Evolutionary conservation across 441 rosid species (phyloP).

Genomic region (Croton laevigatus): DNA sequence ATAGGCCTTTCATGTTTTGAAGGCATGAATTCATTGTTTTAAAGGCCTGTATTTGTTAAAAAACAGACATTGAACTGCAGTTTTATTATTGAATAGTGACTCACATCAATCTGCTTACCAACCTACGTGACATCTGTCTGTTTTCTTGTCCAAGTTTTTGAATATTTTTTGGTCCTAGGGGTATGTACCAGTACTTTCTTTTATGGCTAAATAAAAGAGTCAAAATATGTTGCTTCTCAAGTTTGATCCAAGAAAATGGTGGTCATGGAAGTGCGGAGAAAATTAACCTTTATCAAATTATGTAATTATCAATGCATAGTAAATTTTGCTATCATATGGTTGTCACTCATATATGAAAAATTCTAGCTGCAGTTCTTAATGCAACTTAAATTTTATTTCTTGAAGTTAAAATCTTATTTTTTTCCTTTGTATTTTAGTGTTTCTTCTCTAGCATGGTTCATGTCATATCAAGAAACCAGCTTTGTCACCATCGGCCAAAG

Average conservation of each 20-base stretch:
- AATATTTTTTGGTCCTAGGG: neutral
- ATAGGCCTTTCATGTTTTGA: neutral
- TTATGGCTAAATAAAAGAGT: neutral
- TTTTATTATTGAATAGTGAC: neutral
- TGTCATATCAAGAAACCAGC: conserved; percentile 98
- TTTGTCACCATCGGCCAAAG: conserved; percentile 98
- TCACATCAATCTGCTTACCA: neutral
- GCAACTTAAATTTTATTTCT: neutral
- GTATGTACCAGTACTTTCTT: neutral
- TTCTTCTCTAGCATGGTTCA: conserved; percentile 99
- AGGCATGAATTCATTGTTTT: neutral
- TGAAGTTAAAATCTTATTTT: conserved; percentile 14
- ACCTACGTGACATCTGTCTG: neutral
- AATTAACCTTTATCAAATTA: neutral
- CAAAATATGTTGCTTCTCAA: neutral
- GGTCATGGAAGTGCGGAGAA: neutral
- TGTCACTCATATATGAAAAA: neutral
- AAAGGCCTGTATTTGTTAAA: neutral
- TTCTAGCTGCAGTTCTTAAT: neutral
- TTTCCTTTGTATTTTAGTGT: conserved; percentile 56
- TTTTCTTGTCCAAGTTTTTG: neutral
- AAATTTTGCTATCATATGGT: neutral
- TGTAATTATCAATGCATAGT: neutral
- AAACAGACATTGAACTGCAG: neutral
- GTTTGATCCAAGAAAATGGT: neutral